Conservation (phyloP, 2,329 filamentous ascomycete genomes). For the Immersiporthe knoxdaviesiana region DNA sequence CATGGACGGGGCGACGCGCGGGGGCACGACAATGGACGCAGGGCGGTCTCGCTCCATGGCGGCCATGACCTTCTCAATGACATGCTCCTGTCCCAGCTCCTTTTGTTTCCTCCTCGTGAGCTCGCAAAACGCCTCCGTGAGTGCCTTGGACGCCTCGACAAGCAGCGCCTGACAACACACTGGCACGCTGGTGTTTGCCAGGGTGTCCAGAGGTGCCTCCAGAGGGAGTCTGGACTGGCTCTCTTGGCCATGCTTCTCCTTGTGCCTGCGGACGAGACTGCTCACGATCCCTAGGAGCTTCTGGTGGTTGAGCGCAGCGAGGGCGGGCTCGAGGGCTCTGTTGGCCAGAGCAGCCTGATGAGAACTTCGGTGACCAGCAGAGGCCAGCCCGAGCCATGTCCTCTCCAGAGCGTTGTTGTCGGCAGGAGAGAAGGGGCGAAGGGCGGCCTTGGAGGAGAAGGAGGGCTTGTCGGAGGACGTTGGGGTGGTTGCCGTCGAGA, state of each 20-base stretch:
- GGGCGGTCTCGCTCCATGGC: conserved; percentile 30
- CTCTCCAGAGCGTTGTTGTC: conserved; percentile 82
- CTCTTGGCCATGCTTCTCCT: conserved; percentile 49
- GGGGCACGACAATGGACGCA: conserved; percentile 19
- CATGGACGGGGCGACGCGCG: conserved; percentile 3
- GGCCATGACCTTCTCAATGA: conserved; percentile 51
- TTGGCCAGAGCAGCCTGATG: conserved; percentile 47
- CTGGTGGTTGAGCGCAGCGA: conserved; percentile 42
- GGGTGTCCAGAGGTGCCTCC: conserved; percentile 35
- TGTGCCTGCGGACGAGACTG: conserved; percentile 50
- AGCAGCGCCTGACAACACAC: conserved; percentile 55
- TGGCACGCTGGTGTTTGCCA: conserved; percentile 39
- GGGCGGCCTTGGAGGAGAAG: conserved; percentile 58
- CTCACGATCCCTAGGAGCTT: conserved; percentile 46
- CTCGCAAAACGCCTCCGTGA: conserved; percentile 55
- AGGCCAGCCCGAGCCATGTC: conserved; percentile 69
- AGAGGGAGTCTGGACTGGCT: conserved; percentile 37
- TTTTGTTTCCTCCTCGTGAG: conserved; percentile 47
- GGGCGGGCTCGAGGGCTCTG: conserved; percentile 39
- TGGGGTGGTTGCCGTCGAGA: conserved; percentile 66
- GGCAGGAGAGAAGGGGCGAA: conserved; percentile 76
- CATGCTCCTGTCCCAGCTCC: conserved; percentile 47
- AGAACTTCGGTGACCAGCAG: conserved; percentile 50
- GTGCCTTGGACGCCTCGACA: conserved; percentile 50
- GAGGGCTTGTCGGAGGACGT: conserved; percentile 53